Base-by-base conservation (phyloP, 257 asterid genomes). In the Plectranthus barbatus region DNA sequence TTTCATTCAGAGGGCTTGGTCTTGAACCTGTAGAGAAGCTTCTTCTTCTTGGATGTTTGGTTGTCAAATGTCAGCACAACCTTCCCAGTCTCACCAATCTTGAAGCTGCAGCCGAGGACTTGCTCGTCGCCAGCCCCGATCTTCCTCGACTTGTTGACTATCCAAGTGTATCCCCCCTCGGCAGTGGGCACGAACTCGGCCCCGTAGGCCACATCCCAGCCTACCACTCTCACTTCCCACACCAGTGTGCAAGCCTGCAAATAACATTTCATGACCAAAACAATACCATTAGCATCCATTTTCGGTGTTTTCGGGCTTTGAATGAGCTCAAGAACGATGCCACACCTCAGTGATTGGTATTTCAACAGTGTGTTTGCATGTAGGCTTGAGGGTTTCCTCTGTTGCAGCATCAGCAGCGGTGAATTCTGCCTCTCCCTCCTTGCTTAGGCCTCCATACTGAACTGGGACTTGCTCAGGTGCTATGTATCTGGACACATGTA, bases 381-480 rank as follows among this genome's bases (percentile, higher is more conserved):
- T 36, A 7, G 95, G 95, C 76, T 84, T 82, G 18, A 87, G 54
- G 29, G 17, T 70, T 17, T 71, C 80, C 84, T 83, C 88, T 0
- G 74, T 76, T 29, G 83, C 88, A 59, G 83, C 61, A 55, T 86
- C 82, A 4, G 64, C 53, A 15, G 69, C 41, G 40, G 84, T 64
- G 78, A 86, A 81, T 64, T 79, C 90, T 1, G 73, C 56, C 15
- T 77, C 90, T 0, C 82, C 82, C 42, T 60, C 85, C 62, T 59
- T 74, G 82, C 85, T 81, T 51, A 86, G 85, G 50, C 95, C 95
- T 47, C 95, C 95, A 4, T 83, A 86, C 42, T 78, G 83, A 58
- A 70, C 81, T 0, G 88, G 94, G 3, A 86, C 85, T 56, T 86
- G 86, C 78, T 83, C 95, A 0, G 88, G 85, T 21, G 84, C 80